Conservation (phyloP, 78 protist species). For the Speleostelium caveatum region DNA sequence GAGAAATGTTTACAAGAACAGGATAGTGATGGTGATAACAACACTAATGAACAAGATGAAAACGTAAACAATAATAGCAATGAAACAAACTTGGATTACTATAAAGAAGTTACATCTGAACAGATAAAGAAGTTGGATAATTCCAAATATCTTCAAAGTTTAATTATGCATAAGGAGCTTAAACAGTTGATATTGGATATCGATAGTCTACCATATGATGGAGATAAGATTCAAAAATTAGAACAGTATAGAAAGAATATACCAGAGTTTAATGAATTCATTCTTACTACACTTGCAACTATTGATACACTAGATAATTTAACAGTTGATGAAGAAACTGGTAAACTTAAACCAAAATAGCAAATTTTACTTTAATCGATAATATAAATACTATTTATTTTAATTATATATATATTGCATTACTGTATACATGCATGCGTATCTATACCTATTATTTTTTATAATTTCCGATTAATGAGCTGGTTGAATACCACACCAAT, state of each 20-base stretch:
- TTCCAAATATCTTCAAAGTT: slow-evolving; percentile 36
- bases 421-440: neutral
- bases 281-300: slow-evolving; percentile 48
- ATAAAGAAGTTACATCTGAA: slow-evolving; percentile 49
- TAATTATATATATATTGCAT: neutral
- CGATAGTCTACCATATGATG: slow-evolving; percentile 14
- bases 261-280: slow-evolving; percentile 70
- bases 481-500: slow-evolving; percentile 79
- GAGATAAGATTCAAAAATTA: slow-evolving; percentile 4
- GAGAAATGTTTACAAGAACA: slow-evolving; percentile 3
- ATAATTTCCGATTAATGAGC: neutral
- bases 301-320: slow-evolving; percentile 43
- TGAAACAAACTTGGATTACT: neutral
- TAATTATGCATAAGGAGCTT: slow-evolving; percentile 12
- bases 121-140: slow-evolving; percentile 25
- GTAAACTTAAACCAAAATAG: slow-evolving; percentile 23
- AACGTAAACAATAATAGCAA: neutral
- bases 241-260: slow-evolving; percentile 27
- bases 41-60: neutral
- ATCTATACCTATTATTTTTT: neutral
- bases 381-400: neutral
- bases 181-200: slow-evolving; percentile 37
- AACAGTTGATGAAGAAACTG: slow-evolving; percentile 12
- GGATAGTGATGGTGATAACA: neutral
- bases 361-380: neutral